phyloP scores from a whole-genome alignment of 2,329 filamentous ascomycete species.

The Colletotrichum shisoi region DNA sequence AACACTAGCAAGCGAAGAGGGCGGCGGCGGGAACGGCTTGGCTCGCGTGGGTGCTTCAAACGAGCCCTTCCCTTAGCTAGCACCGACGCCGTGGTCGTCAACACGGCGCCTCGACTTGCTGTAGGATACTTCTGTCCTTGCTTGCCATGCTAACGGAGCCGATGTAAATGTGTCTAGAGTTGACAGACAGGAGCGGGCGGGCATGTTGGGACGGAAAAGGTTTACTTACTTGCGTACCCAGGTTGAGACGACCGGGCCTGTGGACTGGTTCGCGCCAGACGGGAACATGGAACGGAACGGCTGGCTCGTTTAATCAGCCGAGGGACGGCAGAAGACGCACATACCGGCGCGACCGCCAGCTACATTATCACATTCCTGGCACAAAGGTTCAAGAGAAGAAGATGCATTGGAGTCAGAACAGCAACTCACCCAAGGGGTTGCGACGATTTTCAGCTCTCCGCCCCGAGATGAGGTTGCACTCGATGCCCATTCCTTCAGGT shows the following conservation, averaged over 20 bases:
- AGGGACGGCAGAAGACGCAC: constrained; percentile 28
- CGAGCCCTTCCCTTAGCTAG: constrained; percentile 10
- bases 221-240: not conserved
- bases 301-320: constrained; percentile 20
- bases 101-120: constrained; percentile 5
- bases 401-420: not conserved
- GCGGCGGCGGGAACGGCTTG: constrained; percentile 26
- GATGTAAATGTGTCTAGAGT: constrained; percentile 17
- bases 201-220: constrained; percentile 33
- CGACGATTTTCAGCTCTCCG: not conserved
- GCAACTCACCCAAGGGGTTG: not conserved
- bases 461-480: constrained; percentile 6
- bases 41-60: constrained; percentile 11
- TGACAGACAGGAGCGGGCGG: constrained; percentile 19
- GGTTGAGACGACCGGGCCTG: constrained; percentile 11
- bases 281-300: constrained; percentile 10
- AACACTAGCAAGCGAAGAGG: constrained; percentile 13
- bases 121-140: not conserved
- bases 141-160: constrained; percentile 8
- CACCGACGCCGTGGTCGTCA: constrained; percentile 2
- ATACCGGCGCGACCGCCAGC: constrained; percentile 24
- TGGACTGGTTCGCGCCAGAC: constrained; percentile 15
- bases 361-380: constrained; percentile 36
- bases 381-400: not conserved
- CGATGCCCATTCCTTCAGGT: not conserved